Percentiles rank a stretch among this genome's conserved stretches.
Evolutionary conservation across 2,329 filamentous ascomycete genomes (phyloP).

Genomic region (Colletotrichum neosansevieriae): DNA sequence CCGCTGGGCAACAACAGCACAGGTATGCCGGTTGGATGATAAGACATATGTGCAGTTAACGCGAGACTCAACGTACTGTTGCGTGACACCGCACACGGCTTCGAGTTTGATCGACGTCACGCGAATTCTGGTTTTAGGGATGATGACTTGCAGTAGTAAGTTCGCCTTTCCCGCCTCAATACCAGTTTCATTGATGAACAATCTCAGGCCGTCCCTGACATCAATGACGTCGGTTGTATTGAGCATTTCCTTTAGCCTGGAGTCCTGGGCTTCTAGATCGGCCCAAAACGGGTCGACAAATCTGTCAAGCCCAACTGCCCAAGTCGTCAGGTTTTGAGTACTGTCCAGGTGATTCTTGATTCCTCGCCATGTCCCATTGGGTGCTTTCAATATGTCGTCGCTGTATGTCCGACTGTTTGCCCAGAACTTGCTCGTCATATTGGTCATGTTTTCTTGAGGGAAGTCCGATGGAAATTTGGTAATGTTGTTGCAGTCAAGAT

Average conservation of each 20-base stretch:
- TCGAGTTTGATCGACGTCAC: neutral
- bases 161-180: conserved; percentile 5
- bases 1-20: conserved; percentile 1
- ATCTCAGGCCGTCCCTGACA: neutral
- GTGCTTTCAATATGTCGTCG: conserved; percentile 2
- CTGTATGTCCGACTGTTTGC: neutral
- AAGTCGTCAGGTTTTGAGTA: conserved; percentile 1
- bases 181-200: neutral
- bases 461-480: neutral
- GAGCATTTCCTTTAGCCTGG: neutral
- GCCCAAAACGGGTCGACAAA: neutral
- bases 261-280: neutral
- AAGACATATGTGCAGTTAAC: neutral
- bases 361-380: neutral
- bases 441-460: neutral
- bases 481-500: conserved; percentile 19
- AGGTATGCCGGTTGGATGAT: neutral
- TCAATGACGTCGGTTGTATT: neutral
- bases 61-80: conserved; percentile 7
- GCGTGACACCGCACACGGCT: neutral
- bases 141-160: conserved; percentile 12
- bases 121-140: neutral
- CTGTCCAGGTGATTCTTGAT: neutral
- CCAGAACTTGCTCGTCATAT: neutral
- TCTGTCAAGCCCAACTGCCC: conserved; percentile 3